Evolutionary conservation across 2,329 filamentous ascomycete genomes (phyloP).

Genomic region (Coleophoma cylindrospora): DNA sequence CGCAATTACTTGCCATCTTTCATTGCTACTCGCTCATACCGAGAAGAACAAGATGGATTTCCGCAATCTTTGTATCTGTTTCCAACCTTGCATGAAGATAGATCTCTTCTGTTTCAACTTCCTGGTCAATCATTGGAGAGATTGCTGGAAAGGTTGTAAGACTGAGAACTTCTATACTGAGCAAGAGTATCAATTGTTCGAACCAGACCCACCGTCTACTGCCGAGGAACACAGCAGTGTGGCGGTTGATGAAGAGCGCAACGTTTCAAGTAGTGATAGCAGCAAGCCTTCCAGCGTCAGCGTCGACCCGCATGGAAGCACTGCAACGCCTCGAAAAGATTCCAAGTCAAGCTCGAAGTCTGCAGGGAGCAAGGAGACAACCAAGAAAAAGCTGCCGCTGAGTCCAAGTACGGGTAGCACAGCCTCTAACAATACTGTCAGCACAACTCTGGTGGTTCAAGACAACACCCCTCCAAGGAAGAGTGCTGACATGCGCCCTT

Average conservation of each 20-base stretch:
- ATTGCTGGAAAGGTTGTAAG: slow-evolving; percentile 95
- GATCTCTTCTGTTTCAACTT: slow-evolving; percentile 95
- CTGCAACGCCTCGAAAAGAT: neutral
- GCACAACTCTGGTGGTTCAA: slow-evolving; percentile 19
- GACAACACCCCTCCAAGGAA: slow-evolving; percentile 15
- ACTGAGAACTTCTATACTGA: slow-evolving; percentile 79
- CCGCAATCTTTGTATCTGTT: slow-evolving; percentile 91
- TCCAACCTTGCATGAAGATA: slow-evolving; percentile 95
- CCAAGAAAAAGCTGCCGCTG: slow-evolving; percentile 39
- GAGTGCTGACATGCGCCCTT: slow-evolving; percentile 30
- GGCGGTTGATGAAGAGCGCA: slow-evolving; percentile 43
- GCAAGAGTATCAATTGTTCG: slow-evolving; percentile 58
- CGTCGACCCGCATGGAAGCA: neutral
- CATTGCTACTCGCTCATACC: slow-evolving; percentile 81
- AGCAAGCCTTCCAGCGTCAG: slow-evolving; percentile 42
- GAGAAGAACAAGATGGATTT: slow-evolving; percentile 99
- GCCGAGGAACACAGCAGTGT: slow-evolving; percentile 23
- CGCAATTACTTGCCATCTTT: slow-evolving; percentile 94
- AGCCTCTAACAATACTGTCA: slow-evolving; percentile 11
- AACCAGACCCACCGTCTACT: slow-evolving; percentile 46
- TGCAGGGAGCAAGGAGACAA: slow-evolving; percentile 24
- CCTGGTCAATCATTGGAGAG: slow-evolving; percentile 88
- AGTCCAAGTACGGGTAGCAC: slow-evolving; percentile 23
- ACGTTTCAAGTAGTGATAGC: slow-evolving; percentile 61
- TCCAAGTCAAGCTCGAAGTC: neutral